Evolutionary conservation across 1,139 yeast species (phyloP).

Genomic region (Saccharomycopsis crataegensis): DNA sequence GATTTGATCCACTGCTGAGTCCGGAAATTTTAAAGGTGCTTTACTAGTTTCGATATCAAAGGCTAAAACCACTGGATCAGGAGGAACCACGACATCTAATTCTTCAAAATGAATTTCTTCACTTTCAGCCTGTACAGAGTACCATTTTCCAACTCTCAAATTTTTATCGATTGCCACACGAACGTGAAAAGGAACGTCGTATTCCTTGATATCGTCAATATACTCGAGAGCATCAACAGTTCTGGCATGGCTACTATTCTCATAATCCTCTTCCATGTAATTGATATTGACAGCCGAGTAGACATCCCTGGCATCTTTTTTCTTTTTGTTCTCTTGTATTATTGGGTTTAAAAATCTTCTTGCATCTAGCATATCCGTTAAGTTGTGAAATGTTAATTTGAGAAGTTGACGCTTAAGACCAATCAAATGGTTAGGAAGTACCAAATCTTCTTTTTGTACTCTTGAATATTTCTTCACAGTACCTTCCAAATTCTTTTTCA

Average conservation of each 20-base stretch:
- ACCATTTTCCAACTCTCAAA: slow-evolving; percentile 95
- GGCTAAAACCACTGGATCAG: slow-evolving; percentile 95
- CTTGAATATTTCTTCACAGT: slow-evolving; percentile 50
- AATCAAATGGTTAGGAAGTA: slow-evolving; percentile 75
- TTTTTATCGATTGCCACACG: slow-evolving; percentile 86
- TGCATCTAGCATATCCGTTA: slow-evolving; percentile 67
- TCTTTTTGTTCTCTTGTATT: slow-evolving; percentile 57
- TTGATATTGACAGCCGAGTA: slow-evolving; percentile 49
- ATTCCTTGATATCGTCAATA: slow-evolving; percentile 80
- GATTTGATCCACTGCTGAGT: slow-evolving; percentile 81
- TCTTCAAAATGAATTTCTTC: slow-evolving; percentile 38
- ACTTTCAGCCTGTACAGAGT: slow-evolving; percentile 65
- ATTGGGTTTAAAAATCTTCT: slow-evolving; percentile 64
- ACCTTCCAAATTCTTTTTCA: slow-evolving; percentile 61
- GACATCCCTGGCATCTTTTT: slow-evolving; percentile 60
- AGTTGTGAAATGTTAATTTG: slow-evolving; percentile 67
- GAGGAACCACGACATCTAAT: slow-evolving; percentile 81
- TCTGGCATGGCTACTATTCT: slow-evolving; percentile 21
- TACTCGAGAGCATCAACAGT: slow-evolving; percentile 51
- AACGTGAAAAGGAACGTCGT: slow-evolving; percentile 95
- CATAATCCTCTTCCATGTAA: slow-evolving; percentile 26
- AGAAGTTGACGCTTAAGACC: slow-evolving; percentile 65
- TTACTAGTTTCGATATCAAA: slow-evolving; percentile 98
- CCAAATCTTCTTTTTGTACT: slow-evolving; percentile 67
- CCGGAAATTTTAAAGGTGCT: slow-evolving; percentile 94